Percentiles rank a stretch among this genome's conserved stretches.
phyloP scores from a whole-genome alignment of 2,329 filamentous ascomycete species.

The Sphaerulina musiva region DNA sequence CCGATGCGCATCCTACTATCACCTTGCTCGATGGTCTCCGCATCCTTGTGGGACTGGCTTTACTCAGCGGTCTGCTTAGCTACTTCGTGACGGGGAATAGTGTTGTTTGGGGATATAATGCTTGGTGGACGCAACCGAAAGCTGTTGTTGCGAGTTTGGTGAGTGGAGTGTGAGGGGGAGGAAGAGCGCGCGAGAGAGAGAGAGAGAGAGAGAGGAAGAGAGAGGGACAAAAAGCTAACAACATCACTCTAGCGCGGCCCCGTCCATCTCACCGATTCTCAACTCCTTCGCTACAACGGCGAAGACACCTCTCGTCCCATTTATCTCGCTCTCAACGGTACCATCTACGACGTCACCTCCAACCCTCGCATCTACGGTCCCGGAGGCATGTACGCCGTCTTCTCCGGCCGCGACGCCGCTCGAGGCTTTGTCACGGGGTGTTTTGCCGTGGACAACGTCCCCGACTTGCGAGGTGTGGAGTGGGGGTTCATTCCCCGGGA shows the following conservation, averaged over 20 bases:
- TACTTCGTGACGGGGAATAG: conserved; percentile 43
- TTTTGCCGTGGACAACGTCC: conserved; percentile 75
- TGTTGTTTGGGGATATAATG: conserved; percentile 62
- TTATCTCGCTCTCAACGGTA: conserved; percentile 84
- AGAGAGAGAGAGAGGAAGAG: too few relatives aligned
- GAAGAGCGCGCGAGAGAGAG: too few relatives aligned
- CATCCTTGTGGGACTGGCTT: conserved; percentile 31
- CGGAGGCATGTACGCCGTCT: conserved; percentile 78
- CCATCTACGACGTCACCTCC: conserved; percentile 74
- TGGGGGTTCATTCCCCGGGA: conserved; percentile 69
- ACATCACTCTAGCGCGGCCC: conserved; percentile 45
- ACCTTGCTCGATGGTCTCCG: conserved; percentile 30
- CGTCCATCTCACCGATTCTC: conserved; percentile 62
- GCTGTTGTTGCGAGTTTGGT: conserved; percentile 27
- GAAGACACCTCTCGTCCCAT: conserved; percentile 66
- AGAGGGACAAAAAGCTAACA: neutral
- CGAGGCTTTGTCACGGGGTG: conserved; percentile 90
- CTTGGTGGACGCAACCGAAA: conserved; percentile 53
- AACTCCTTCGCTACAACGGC: conserved; percentile 74
- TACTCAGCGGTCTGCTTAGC: conserved; percentile 34
- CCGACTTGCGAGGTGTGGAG: conserved; percentile 82
- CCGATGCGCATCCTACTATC: conserved; percentile 5
- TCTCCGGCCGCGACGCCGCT: conserved; percentile 78
- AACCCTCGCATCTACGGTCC: conserved; percentile 52
- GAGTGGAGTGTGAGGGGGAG: too few relatives aligned